Evolutionary conservation across 345 rosid genomes (phyloP), one percentile per base, ranked within the genome.

Genomic region (Citrus sp.): DNA sequence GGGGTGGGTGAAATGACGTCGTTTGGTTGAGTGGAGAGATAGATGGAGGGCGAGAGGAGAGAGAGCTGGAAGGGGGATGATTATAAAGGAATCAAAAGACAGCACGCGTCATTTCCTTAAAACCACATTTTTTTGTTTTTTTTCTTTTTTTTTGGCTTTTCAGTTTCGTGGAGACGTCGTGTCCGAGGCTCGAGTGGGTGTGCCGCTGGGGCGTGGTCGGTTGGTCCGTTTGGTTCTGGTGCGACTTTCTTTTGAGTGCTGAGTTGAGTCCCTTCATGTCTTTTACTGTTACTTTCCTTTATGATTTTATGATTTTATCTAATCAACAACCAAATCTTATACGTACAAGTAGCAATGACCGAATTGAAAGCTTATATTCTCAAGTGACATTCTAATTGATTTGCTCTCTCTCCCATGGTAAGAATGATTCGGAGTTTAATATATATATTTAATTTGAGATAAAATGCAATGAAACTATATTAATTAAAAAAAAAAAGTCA

Each of bases 1-100:
- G 86, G 87, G 77, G 86, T 71, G 61, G 83, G 76, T 78, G 83
- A 66, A 78, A 76, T 37, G 80, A 69, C 42, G 85, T 81, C 77
- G 80, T 28, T 79, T 72, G 68, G 59, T 46, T 58, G 65, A 55
- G 51, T 21, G 76, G 6, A 27, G 3, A 22, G 49, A 37, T n/a
- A 18, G 69, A 51, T 7, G 40, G 30, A 7, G 19, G 2, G 25
- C 3, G 35, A 22, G 24, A 9, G 27, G 79, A 24, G 77, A 56
- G 64, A 27, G 32, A 40, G 37, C 38, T 19, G 21, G 54, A 42
- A 54, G 38, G 73, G 61, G 30, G 46, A 19, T 30, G 81, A 22
- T 72, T 84, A 83, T 70, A 83, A 80, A 84, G 85, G 71, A 84
- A 78, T 80, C 78, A 74, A 72, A 59, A 63, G 78, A 42, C 27